Conservation (phyloP, 1,139 yeast genomes). For the Citeromyces hawaiiensis region DNA sequence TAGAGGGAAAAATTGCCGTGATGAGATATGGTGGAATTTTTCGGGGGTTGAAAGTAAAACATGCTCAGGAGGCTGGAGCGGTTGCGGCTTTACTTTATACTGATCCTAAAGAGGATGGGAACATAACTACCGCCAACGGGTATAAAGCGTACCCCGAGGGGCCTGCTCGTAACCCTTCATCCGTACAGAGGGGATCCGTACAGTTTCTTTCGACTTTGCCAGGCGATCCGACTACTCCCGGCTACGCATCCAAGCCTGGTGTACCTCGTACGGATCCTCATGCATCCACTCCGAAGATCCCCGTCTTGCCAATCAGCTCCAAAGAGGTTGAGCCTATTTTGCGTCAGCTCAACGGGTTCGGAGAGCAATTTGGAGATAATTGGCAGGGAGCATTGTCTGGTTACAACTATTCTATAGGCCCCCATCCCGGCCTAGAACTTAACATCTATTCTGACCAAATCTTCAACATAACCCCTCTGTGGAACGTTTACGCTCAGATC, state of each 20-base stretch:
- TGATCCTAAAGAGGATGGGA: constrained; percentile 57
- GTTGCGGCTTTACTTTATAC: constrained; percentile 45
- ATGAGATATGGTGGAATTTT: constrained; percentile 47
- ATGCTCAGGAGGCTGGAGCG: constrained; percentile 54
- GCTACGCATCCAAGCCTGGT: constrained; percentile 54
- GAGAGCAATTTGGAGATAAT: constrained; percentile 11
- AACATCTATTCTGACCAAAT: constrained; percentile 41
- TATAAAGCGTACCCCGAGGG: constrained; percentile 50
- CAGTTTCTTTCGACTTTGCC: constrained; percentile 66
- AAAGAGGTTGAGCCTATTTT: constrained; percentile 40
- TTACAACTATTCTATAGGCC: constrained; percentile 47
- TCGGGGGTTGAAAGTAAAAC: constrained; percentile 56
- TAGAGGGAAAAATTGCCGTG: constrained; percentile 41
- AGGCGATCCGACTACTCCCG: constrained; percentile 89
- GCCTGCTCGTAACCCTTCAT: constrained; percentile 54
- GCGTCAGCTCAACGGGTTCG: constrained; percentile 5
- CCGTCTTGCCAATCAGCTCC: constrained; percentile 48
- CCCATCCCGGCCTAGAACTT: constrained; percentile 31
- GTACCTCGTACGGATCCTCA: constrained; percentile 35
- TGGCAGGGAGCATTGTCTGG: constrained; percentile 35
- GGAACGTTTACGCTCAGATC: constrained; percentile 43
- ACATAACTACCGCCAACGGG: constrained; percentile 33
- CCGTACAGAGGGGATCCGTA: constrained; percentile 76
- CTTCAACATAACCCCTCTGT: constrained; percentile 43
- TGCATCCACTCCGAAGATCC: constrained; percentile 40